phyloP scores from a whole-genome alignment of 164 flowering plant genomes.

The Chloranthus sessilifolius region DNA sequence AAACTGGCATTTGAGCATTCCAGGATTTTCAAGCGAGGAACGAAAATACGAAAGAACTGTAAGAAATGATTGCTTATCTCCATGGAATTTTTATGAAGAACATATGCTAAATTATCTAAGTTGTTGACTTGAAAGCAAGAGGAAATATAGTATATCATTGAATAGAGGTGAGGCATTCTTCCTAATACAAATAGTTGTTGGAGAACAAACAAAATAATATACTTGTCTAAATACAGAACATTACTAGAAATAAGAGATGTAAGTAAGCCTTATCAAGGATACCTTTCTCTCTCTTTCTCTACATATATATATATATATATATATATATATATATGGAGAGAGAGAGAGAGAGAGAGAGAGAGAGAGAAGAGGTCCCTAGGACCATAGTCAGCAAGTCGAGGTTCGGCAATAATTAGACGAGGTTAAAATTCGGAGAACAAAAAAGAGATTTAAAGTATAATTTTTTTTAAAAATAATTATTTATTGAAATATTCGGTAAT shows the following conservation, averaged over 20 bases:
- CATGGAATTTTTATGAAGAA: background rate
- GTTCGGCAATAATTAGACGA: too few species aligned
- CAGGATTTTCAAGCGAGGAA: conserved; percentile 86
- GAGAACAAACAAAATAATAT: background rate
- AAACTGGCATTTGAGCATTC: conserved; percentile 71
- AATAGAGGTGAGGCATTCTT: background rate
- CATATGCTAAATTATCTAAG: background rate
- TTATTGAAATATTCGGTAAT: too few species aligned
- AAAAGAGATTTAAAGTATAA: too few species aligned
- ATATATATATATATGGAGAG: too few species aligned
- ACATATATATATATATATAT: too few species aligned
- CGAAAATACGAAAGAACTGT: conserved; percentile 48
- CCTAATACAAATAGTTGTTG: background rate
- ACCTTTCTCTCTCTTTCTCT: too few species aligned
- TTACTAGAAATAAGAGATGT: background rate
- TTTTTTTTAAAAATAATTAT: too few species aligned
- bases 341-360: too few species aligned
- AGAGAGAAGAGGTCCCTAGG: too few species aligned
- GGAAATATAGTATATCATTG: background rate
- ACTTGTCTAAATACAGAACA: background rate
- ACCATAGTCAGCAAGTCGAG: too few species aligned
- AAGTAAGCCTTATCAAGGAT: too few species aligned
- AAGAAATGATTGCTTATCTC: conserved; percentile 22
- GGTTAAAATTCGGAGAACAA: too few species aligned
- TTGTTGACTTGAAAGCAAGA: background rate